Evolutionary conservation across 1,139 yeast genomes (phyloP).

Genomic region (Magnusiomyces sp.): DNA sequence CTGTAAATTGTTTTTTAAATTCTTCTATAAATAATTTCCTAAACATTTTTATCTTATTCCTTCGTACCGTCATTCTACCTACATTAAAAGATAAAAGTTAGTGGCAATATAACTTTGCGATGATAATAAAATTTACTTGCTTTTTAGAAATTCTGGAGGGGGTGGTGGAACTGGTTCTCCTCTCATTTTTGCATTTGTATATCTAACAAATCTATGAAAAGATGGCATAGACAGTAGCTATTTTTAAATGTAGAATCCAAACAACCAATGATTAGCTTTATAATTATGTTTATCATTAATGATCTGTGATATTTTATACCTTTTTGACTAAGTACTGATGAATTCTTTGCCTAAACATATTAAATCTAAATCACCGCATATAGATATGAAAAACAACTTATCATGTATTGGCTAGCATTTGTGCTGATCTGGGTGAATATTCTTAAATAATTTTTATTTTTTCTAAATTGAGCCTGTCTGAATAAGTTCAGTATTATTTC

Average conservation of each 20-base stretch:
- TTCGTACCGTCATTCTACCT: constrained; percentile 6
- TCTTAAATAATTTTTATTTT: no score
- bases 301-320: constrained; percentile 4
- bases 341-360: constrained; percentile 22
- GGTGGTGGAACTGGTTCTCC: constrained; percentile 13
- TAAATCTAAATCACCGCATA: no score
- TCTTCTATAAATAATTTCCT: constrained; percentile 13
- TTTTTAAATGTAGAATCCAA: background rate
- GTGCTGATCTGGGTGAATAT: no score
- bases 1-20: constrained; percentile 14
- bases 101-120: background rate
- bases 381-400: no score
- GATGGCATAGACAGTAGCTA: constrained; percentile 10
- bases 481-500: no score
- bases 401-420: no score
- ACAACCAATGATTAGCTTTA: background rate
- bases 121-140: background rate
- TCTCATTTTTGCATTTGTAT: constrained; percentile 13
- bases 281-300: background rate
- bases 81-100: background rate
- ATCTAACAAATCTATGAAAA: constrained; percentile 14
- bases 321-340: constrained; percentile 21
- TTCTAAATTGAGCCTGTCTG: no score
- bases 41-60: constrained; percentile 10
- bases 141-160: constrained; percentile 8